phyloP scores from a whole-genome alignment of 257 asterid genomes.

The Echites panduratus region DNA sequence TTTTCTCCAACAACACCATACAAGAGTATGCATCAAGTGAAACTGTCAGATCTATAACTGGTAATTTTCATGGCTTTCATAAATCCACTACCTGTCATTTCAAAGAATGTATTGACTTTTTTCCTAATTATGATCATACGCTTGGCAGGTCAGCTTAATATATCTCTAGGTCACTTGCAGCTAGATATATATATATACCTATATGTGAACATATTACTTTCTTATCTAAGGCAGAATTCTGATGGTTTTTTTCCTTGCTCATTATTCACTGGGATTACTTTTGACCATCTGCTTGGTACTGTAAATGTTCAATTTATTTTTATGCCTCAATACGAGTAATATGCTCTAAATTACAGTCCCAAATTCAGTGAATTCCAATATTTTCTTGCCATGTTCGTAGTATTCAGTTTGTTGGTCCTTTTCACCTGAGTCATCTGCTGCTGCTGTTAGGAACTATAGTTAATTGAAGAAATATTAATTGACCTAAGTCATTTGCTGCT shows the following conservation, averaged over 20 bases:
- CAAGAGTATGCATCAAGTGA: constrained; percentile 99
- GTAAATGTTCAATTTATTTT: not conserved
- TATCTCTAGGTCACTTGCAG: constrained; percentile 1
- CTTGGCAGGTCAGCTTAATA: not conserved
- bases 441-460: not conserved
- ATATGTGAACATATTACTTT: not conserved
- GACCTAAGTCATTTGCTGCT: not conserved
- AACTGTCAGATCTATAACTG: constrained; percentile 97
- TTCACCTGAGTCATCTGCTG: not conserved
- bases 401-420: not conserved
- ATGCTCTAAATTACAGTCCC: not conserved
- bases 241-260: not conserved
- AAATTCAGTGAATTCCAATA: not conserved
- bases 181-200: not conserved
- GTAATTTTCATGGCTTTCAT: constrained; percentile 33
- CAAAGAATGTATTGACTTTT: not conserved
- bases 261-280: not conserved
- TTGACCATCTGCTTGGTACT: not conserved
- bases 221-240: not conserved
- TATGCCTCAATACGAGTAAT: not conserved
- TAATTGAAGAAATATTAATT: not conserved
- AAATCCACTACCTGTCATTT: not conserved
- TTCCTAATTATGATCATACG: not conserved
- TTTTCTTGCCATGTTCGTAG: not conserved
- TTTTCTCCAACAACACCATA: constrained; percentile 85